Percentiles rank a stretch among this genome's conserved stretches.
phyloP scores from a whole-genome alignment of 768 basidiomycete species.

The Crepidotus variabilis region DNA sequence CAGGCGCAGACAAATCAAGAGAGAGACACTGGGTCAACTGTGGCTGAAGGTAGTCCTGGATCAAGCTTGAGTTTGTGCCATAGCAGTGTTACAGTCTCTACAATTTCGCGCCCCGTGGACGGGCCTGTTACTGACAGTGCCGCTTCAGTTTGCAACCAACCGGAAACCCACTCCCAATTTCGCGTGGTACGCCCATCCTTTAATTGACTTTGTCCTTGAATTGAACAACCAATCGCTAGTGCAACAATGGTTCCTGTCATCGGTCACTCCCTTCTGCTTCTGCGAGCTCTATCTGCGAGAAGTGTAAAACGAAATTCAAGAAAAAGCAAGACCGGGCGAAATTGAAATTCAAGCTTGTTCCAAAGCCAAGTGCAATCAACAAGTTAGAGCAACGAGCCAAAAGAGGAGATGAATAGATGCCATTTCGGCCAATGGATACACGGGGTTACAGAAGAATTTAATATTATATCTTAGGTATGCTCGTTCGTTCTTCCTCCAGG shows the following conservation, averaged over 20 bases:
- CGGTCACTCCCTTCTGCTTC: conserved; percentile 26
- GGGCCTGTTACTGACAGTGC: no score
- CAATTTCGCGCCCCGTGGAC: background rate
- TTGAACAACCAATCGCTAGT: conserved; percentile 17
- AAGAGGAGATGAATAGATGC: background rate
- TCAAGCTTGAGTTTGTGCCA: background rate
- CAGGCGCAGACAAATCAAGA: background rate
- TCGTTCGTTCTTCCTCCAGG: no score
- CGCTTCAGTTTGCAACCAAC: no score
- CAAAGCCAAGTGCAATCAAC: conserved; percentile 8
- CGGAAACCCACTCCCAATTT: no score
- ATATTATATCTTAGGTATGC: no score
- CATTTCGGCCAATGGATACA: no score
- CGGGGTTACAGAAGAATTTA: no score
- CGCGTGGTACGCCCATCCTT: background rate
- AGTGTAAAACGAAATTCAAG: conserved; percentile 41
- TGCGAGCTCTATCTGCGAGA: conserved; percentile 35
- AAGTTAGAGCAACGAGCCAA: background rate
- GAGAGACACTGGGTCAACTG: background rate
- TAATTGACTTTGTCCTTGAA: background rate
- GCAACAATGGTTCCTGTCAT: conserved; percentile 34
- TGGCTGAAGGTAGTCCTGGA: no score
- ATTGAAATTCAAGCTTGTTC: conserved; percentile 41
- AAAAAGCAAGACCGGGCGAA: conserved; percentile 40
- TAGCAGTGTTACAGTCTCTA: background rate